Conservation (phyloP, 176 grass and related monocot species). For the Oryza nivara region DNA sequence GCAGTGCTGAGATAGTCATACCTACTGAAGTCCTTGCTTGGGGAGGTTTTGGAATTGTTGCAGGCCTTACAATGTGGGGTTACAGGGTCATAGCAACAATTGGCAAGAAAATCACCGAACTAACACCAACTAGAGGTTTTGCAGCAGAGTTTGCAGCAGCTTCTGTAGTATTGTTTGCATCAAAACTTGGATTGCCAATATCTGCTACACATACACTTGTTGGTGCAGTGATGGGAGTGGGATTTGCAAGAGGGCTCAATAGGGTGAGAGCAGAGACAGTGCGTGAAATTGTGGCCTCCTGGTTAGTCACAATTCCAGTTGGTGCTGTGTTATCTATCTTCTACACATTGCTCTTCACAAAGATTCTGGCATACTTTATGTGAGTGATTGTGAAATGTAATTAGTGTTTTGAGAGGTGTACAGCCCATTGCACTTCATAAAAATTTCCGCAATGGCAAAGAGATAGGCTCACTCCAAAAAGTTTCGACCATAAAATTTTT, state of each 20-base stretch:
- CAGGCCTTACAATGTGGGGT: conserved; percentile 91
- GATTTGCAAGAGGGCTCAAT: conserved; percentile 91
- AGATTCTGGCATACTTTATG: conserved; percentile 68
- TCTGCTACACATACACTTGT: conserved; percentile 97
- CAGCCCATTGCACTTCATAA: conserved; percentile 28
- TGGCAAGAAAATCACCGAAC: conserved; percentile 94
- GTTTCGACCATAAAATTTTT: conserved; percentile 10
- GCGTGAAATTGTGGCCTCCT: conserved; percentile 82
- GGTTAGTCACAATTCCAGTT: conserved; percentile 91
- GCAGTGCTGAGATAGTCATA: conserved; percentile 83
- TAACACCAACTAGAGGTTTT: conserved; percentile 92
- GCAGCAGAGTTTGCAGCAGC: conserved; percentile 94
- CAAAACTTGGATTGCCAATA: conserved; percentile 87
- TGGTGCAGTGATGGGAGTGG: conserved; percentile 97
- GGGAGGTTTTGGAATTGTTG: conserved; percentile 97
- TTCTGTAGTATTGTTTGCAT: conserved; percentile 90
- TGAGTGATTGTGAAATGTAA: conserved; percentile 47
- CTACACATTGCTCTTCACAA: conserved; percentile 79
- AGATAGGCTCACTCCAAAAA: conserved; percentile 20
- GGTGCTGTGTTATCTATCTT: conserved; percentile 69
- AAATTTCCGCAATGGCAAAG: not conserved
- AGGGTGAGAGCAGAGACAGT: conserved; percentile 84
- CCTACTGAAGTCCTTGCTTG: conserved; percentile 87
- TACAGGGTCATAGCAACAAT: conserved; percentile 97
- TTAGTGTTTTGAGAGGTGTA: conserved; percentile 38